Base-by-base conservation (phyloP, 2,329 filamentous ascomycete species). In the Fusarium guadeloupense region DNA sequence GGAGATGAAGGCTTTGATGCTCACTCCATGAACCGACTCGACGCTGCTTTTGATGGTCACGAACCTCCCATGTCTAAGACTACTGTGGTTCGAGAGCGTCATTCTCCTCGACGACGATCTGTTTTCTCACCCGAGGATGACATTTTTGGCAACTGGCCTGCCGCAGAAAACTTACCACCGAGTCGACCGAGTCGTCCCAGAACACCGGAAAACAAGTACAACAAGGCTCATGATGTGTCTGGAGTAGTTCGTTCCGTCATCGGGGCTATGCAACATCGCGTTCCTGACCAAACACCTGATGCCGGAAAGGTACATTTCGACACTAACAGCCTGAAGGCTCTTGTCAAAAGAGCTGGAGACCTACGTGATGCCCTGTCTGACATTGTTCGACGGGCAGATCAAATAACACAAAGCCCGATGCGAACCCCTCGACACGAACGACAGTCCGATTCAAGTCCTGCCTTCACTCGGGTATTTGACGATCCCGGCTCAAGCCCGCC, bases 81-180 rank as follows among this genome's bases (percentile, higher is more conserved):
- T 6, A 77, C 82, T 0, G 82, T 86, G 10, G 78, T 85, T 3
- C 81, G 83, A 47, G 83, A 86, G 68, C 80, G 82, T 10, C 77
- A 80, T 28, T 78, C 77, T 3, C 77, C 79, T 5, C 80, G 85
- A 31, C 78, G 86, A 44, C 80, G 84, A 49, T 89, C 86, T 1
- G 86, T 89, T 21, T 87, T 89, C 63, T 84, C 83, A 2, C 84
- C 85, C 0, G 87, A 89, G 6, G 87, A 89, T 55, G 86, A 89
- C 67, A 87, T 89, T 14, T 89, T 89, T 71, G 86, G 81, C 17
- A 80, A 77, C 54, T 81, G 80, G 77, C 78, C 80, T 10, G 60
- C 77, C 14, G 56, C 71, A 4, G 79, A 82, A 4, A 71, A 72
- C 16, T 42, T 66, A n/a, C 66, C 71, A 12, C 54, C 71, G 4